Conservation (phyloP, 345 rosid genomes). For the Salix dunnii region DNA sequence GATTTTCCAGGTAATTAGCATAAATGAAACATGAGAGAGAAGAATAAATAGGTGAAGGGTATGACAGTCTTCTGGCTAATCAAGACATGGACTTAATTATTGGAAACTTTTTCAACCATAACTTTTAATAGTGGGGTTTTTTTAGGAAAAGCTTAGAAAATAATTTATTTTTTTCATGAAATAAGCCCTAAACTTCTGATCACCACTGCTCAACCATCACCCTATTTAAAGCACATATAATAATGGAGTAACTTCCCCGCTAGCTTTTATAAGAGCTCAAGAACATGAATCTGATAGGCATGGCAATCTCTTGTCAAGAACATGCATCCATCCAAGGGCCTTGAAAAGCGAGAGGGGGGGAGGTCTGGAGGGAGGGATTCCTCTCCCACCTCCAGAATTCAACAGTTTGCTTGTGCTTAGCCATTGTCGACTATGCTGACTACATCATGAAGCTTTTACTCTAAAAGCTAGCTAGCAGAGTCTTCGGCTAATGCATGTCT, state of each 20-base stretch:
- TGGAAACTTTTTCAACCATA: constrained; percentile 21
- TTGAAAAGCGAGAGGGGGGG: constrained; percentile 23
- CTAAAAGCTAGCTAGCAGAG: background rate
- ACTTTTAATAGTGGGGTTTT: constrained; percentile 17
- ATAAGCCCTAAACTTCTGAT: background rate
- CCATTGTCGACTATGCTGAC: constrained; percentile 12
- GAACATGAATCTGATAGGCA: constrained; percentile 32
- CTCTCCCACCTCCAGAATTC: constrained; percentile 24
- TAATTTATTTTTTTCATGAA: background rate
- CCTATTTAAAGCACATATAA: constrained; percentile 41
- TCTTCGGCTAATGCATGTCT: constrained; percentile 31
- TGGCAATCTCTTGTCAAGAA: constrained; percentile 28
- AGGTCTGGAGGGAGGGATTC: constrained; percentile 23
- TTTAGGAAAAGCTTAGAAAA: constrained; percentile 18
- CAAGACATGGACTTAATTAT: constrained; percentile 14
- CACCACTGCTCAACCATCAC: constrained; percentile 21
- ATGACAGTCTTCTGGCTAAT: constrained; percentile 19
- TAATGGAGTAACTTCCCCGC: constrained; percentile 29
- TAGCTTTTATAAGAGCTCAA: constrained; percentile 30
- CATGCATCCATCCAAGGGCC: constrained; percentile 30
- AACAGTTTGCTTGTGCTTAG: constrained; percentile 45
- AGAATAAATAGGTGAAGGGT: constrained; percentile 12
- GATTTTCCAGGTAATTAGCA: too few relatives aligned
- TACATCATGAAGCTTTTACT: background rate
- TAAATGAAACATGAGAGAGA: too few relatives aligned